Base-by-base conservation (phyloP, 495 filamentous ascomycete genomes). In the Daldinia vernicosa region DNA sequence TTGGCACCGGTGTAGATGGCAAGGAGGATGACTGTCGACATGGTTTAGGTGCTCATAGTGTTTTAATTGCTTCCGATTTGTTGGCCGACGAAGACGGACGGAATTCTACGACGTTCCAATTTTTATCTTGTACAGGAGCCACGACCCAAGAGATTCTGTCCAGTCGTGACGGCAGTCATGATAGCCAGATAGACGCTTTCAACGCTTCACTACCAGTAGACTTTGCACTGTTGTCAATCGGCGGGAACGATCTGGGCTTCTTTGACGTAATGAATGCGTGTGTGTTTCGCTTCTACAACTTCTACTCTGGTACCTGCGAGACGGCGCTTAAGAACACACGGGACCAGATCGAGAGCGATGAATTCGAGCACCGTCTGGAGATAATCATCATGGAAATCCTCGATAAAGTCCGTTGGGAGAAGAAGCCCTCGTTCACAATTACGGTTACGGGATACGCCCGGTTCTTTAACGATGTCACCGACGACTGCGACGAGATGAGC, bases 231-330 rank as follows among this genome's bases (percentile, higher is more conserved):
- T 62, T 85, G 9, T 80, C 80, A 30, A 74, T 85, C 30, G 83
- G 82, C 24, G 84, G 84, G 14, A 84, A 86, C 69, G 83, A 86
- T 71, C 77, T 85, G 28, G 83, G 80, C 66, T 86, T 86, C 73
- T 82, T 81, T 68, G 75, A 77, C 53, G 77, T 84, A 30, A 77
- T 86, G 43, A 82, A 81, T 61, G 77, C 80, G 12, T 85, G 84
- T 64, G 76, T 85, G n/a, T 83, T 83, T 59, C 77, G 80, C 27
- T 83, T 83, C 66, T 83, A 83, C 68, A 76, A 76, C 68, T 80
- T 83, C 71, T 80, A 78, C 71, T 78, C 74, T 53, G 77, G 79
- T 17, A 79, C 80, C 4, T 84, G 82, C 67, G 79, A 81, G 61
- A 19, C 70, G 1, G 79, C 81, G 7, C 65, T 84, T 22, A 70